A percentile compares a stretch with the other conserved stretches of the same genome.
Evolutionary conservation across 257 asterid species (phyloP).

Genomic region (Paraleonurus japonicus): DNA sequence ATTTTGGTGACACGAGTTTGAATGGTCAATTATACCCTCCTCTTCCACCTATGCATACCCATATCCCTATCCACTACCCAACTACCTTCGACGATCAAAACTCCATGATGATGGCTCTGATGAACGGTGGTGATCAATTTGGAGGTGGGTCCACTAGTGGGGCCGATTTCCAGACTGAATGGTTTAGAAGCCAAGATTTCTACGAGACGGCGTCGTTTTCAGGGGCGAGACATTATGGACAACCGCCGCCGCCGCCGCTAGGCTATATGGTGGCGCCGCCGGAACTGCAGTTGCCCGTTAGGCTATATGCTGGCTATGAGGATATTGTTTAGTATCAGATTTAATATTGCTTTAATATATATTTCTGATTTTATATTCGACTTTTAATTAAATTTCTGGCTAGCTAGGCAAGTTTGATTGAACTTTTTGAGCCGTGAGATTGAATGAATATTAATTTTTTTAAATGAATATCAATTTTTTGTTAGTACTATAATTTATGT

Average conservation of each 20-base stretch:
- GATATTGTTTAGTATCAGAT: not conserved
- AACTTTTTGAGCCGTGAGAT: too few species aligned
- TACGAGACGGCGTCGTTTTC: not conserved
- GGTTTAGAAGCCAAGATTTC: not conserved
- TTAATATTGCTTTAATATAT: too few species aligned
- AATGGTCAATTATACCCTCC: not conserved
- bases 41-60: not conserved
- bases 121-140: not conserved
- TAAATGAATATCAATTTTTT: too few species aligned
- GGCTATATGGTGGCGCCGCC: conserved; percentile 2
- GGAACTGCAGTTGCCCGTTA: not conserved
- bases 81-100: not conserved
- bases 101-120: not conserved
- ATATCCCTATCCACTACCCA: not conserved
- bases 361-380: too few species aligned
- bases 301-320: not conserved
- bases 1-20: not conserved
- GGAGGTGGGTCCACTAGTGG: not conserved
- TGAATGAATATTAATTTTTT: too few species aligned
- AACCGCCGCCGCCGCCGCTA: not conserved
- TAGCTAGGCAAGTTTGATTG: too few species aligned
- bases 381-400: too few species aligned
- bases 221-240: not conserved
- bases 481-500: too few species aligned
- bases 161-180: not conserved